Base-by-base conservation (phyloP, 2,329 filamentous ascomycete species). In the Hypomyces perniciosus region DNA sequence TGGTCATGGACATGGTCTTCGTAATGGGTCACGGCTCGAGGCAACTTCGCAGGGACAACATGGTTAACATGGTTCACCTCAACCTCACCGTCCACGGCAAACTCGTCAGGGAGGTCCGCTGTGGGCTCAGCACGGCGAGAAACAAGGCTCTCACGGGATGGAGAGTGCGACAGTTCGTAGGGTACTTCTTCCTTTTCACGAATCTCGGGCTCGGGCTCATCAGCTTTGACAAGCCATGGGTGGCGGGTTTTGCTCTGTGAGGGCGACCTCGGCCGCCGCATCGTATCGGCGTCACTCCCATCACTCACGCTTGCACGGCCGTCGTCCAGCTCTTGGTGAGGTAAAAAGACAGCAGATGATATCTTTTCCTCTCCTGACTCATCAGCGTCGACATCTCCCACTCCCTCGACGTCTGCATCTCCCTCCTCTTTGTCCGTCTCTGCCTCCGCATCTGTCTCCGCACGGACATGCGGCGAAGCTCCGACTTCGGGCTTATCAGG, bases 361-460 rank as follows among this genome's bases (percentile, higher is more conserved):
- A 93, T 90, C 67, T 92, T 88, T 66, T 93, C 88, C 64, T 88
- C 84, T 52, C 88, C 85, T 10, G 86, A 90, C 51, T 81, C 78
- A 38, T 82, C 78, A 13, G 57, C 59, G 20, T 60, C 58, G 20
- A 71, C 74, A 42, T 80, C 76, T 13, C 54, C 56, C 38, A 65
- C 60, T n/a, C 48, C 53, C 34, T 54, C 53, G 2, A 53, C 52
- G 26, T 55, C 52, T 5, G 13, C 49, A 6, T 52, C 52, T 8
- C 41, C 41, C 8, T 48, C 46, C 8, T 8, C 28, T 37, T 27
- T 44, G 35, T 26, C 44, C 27, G 13, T 26, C 27, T 35, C 39
- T 35, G 33, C 33, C 33, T 35, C 33, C 12, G 33, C 33, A 2
- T 35, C 12, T 35, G 33, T 54, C 51, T 41, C 37, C 12, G 20